Conservation (phyloP, 139 green algal species). For the Diplosphaera chodatii region DNA sequence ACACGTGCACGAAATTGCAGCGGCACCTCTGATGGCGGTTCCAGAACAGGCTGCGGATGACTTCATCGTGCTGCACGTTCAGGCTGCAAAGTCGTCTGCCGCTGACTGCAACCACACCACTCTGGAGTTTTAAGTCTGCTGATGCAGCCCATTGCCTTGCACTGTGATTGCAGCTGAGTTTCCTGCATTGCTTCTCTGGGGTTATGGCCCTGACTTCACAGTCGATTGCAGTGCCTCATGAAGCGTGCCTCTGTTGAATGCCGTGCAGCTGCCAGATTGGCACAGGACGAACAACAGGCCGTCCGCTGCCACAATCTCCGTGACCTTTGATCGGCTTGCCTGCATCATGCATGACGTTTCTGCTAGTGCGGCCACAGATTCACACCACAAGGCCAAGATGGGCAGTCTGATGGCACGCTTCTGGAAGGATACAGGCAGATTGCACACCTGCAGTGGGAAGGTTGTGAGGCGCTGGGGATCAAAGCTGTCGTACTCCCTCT, state of each 20-base stretch:
- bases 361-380: too few species aligned
- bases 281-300: constrained; percentile 42
- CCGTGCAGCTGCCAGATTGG: constrained; percentile 37
- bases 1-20: too few species aligned
- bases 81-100: constrained; percentile 34
- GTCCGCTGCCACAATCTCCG: constrained; percentile 40
- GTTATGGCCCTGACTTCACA: too few species aligned
- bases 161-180: neutral
- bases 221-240: neutral
- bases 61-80: constrained; percentile 32
- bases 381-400: too few species aligned
- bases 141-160: neutral
- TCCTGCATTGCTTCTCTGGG: too few species aligned
- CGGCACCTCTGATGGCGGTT: constrained; percentile 37
- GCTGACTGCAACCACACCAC: constrained; percentile 9
- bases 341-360: too few species aligned
- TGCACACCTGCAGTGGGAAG: too few species aligned
- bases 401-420: too few species aligned
- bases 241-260: constrained; percentile 27
- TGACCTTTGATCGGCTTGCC: neutral
- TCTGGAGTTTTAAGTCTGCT: neutral
- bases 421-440: too few species aligned
- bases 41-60: constrained; percentile 39
- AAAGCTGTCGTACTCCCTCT: too few species aligned
- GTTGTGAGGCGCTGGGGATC: too few species aligned